Evolutionary conservation across 108 stramenopile species (phyloP).

Genomic region (Cyclotella kingstonii): DNA sequence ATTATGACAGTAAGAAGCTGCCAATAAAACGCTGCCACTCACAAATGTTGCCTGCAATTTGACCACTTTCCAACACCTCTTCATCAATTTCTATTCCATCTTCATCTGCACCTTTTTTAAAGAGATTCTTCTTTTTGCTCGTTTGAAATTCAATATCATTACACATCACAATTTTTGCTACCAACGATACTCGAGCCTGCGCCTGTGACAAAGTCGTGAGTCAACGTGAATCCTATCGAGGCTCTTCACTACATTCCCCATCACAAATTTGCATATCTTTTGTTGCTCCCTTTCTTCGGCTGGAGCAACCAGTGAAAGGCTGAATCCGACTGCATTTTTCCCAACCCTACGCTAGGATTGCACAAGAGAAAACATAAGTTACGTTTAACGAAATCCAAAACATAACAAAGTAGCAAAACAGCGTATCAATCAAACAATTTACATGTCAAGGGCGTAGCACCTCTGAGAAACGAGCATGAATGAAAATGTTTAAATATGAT

Average conservation of each 20-base stretch:
- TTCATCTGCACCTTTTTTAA: slow-evolving; percentile 74
- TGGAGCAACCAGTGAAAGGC: slow-evolving; percentile 78
- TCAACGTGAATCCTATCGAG: slow-evolving; percentile 70
- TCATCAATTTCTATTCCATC: slow-evolving; percentile 87
- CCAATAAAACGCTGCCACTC: slow-evolving; percentile 58
- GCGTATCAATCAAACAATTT: not conserved
- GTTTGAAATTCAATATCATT: slow-evolving; percentile 66
- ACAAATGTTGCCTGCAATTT: slow-evolving; percentile 43
- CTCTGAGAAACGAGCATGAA: not conserved
- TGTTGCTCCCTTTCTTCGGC: slow-evolving; percentile 77
- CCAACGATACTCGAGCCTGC: slow-evolving; percentile 80
- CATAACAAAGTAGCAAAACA: not conserved
- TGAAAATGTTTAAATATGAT: not conserved
- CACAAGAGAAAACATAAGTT: too few species aligned
- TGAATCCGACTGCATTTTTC: slow-evolving; percentile 68
- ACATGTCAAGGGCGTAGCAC: not conserved
- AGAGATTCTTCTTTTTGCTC: slow-evolving; percentile 76
- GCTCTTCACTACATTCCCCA: slow-evolving; percentile 20
- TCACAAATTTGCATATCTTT: slow-evolving; percentile 59
- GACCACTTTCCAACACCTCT: slow-evolving; percentile 72
- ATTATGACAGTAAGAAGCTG: too few species aligned
- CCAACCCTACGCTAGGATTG: slow-evolving; percentile 87
- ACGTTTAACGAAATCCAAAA: too few species aligned
- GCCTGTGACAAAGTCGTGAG: slow-evolving; percentile 68
- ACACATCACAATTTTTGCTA: slow-evolving; percentile 78